A percentile compares a stretch with the other conserved stretches of the same genome.
These are phyloP conservation scores for Penicillium turbatum DNA, from an alignment of 495 filamentous ascomycete species.

Conservation along the genomic window DNA sequence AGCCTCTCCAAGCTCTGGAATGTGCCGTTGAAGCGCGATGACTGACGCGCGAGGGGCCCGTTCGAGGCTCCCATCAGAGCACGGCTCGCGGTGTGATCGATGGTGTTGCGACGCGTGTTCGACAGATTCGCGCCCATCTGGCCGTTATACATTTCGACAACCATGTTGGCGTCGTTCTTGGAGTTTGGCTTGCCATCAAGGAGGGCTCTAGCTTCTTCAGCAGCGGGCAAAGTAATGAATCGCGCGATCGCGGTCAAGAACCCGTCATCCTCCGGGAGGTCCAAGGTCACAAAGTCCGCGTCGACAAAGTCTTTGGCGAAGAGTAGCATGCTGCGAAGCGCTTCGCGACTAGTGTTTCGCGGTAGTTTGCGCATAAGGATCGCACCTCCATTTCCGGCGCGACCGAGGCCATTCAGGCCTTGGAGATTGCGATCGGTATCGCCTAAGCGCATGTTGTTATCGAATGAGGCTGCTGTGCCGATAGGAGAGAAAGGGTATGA, in stretches of 20 bases:
- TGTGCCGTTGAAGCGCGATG: constrained; percentile 71
- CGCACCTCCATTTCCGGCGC: constrained; percentile 38
- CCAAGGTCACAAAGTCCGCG: constrained; percentile 63
- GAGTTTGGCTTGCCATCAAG: constrained; percentile 77
- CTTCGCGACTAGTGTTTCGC: constrained; percentile 64
- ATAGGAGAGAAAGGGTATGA: constrained; percentile 44
- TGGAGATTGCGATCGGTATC: constrained; percentile 45
- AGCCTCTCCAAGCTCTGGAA: constrained; percentile 71
- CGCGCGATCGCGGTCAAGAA: constrained; percentile 70
- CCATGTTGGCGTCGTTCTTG: constrained; percentile 69
- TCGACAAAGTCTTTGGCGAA: constrained; percentile 80
- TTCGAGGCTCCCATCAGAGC: constrained; percentile 51
- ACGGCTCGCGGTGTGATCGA: constrained; percentile 52
- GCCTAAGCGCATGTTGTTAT: constrained; percentile 48
- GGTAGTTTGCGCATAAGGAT: constrained; percentile 76
- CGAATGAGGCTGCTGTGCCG: constrained; percentile 41
- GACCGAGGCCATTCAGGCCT: constrained; percentile 43
- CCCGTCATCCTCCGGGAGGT: constrained; percentile 64
- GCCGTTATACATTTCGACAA: constrained; percentile 62
- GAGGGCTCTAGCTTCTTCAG: constrained; percentile 69
- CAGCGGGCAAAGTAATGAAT: constrained; percentile 66
- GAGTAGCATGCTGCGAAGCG: constrained; percentile 74
- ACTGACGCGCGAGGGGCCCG: constrained; percentile 58
- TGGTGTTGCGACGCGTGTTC: constrained; percentile 53
- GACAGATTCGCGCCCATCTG: constrained; percentile 38